Conservation (phyloP, 208 protist genomes). For the Wallacemonas sp. region DNA sequence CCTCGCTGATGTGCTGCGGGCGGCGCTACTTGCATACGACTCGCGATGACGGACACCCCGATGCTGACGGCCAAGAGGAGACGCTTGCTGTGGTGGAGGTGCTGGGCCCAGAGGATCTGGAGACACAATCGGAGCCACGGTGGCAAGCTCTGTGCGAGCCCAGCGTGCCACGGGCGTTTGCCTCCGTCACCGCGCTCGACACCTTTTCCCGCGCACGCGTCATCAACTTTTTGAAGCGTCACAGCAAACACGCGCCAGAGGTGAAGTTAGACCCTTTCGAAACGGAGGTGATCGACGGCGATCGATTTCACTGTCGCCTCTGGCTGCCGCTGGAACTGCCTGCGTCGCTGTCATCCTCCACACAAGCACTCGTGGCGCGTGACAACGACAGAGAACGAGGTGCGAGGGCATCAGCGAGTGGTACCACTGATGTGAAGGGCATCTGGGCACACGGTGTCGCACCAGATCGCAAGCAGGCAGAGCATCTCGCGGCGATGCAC, state of each 20-base stretch:
- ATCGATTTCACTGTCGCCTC: constrained; percentile 46
- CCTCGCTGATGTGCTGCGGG: too few species aligned
- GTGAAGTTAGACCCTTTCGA: constrained; percentile 32
- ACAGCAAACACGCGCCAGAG: constrained; percentile 31
- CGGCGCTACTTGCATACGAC: too few species aligned
- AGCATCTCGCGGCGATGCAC: constrained; percentile 84
- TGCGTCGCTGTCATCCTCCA: constrained; percentile 1
- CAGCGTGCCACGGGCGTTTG: constrained; percentile 25
- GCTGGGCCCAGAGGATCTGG: constrained; percentile 5
- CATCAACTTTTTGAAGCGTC: constrained; percentile 80
- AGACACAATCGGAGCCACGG: too few species aligned
- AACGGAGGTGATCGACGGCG: not conserved
- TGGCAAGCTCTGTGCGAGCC: not conserved
- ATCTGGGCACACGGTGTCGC: constrained; percentile 86
- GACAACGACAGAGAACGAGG: too few species aligned
- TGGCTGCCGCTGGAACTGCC: constrained; percentile 31
- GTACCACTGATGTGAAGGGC: constrained; percentile 13
- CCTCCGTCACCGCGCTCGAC: constrained; percentile 39
- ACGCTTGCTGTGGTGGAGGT: too few species aligned
- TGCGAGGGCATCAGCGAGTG: too few species aligned
- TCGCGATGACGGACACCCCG: too few species aligned
- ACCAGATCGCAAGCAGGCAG: constrained; percentile 68
- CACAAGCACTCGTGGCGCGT: too few species aligned
- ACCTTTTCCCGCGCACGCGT: constrained; percentile 75
- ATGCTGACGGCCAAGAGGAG: too few species aligned